Conservation (phyloP, 768 basidiomycete genomes). For the Exidia glandulosa region DNA sequence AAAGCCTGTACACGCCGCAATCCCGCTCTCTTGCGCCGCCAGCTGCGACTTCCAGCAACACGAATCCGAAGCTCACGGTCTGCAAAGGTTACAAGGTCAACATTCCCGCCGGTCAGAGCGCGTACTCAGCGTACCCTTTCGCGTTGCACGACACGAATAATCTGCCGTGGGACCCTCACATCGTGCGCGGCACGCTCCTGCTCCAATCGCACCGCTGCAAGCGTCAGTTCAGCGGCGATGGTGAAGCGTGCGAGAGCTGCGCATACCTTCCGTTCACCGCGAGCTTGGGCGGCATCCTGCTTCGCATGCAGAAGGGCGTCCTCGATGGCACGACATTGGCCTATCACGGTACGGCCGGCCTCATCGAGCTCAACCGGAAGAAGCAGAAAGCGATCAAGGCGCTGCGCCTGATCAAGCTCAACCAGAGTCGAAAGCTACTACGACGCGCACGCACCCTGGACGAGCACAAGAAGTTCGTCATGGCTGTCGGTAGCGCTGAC, state of each 20-base stretch:
- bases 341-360: constrained; percentile 7
- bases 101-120: constrained; percentile 3
- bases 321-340: constrained; percentile 6
- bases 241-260: not conserved
- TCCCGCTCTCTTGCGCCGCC: no score
- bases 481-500: constrained; percentile 14
- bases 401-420: not conserved
- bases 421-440: not conserved
- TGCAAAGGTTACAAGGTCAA: not conserved
- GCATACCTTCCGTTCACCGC: not conserved
- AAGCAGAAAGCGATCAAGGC: constrained; percentile 3
- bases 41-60: not conserved
- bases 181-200: not conserved
- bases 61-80: not conserved
- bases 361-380: constrained; percentile 5
- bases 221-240: not conserved
- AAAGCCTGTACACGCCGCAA: no score
- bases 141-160: constrained; percentile 2
- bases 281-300: constrained; percentile 8
- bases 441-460: not conserved
- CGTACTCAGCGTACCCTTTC: constrained; percentile 10
- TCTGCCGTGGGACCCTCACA: constrained; percentile 7
- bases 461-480: constrained; percentile 13
- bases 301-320: constrained; percentile 10
- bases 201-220: constrained; percentile 1